Evolutionary conservation across 2,329 filamentous ascomycete genomes (phyloP).

Genomic region (Dactylellina drechsleri): DNA sequence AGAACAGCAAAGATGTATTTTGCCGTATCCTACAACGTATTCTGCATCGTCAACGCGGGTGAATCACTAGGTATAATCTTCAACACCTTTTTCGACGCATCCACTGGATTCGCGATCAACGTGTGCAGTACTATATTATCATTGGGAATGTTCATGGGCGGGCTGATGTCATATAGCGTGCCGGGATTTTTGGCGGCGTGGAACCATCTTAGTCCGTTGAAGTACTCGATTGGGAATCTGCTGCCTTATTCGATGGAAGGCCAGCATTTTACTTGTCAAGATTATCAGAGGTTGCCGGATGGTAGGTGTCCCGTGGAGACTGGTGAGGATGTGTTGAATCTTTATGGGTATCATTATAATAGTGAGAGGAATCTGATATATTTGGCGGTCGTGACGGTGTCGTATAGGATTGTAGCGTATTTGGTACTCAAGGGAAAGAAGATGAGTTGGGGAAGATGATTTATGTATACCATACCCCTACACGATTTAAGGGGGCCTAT

Average conservation of each 20-base stretch:
- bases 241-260: slow-evolving; percentile 72
- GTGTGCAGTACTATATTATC: slow-evolving; percentile 75
- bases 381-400: slow-evolving; percentile 71
- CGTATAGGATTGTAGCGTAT: slow-evolving; percentile 74
- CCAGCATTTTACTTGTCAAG: slow-evolving; percentile 72
- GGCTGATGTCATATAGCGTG: slow-evolving; percentile 76
- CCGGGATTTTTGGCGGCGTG: slow-evolving; percentile 73
- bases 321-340: slow-evolving; percentile 73
- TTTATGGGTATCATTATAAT: slow-evolving; percentile 73
- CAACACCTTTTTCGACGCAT: slow-evolving; percentile 75
- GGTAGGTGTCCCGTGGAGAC: slow-evolving; percentile 73
- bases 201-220: slow-evolving; percentile 77
- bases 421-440: slow-evolving; percentile 68
- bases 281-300: slow-evolving; percentile 69
- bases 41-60: slow-evolving; percentile 78
- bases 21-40: slow-evolving; percentile 74
- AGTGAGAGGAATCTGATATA: slow-evolving; percentile 71
- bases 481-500: no score
- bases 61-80: slow-evolving; percentile 82
- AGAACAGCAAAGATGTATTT: slow-evolving; percentile 74
- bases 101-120: slow-evolving; percentile 81
- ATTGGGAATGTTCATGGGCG: slow-evolving; percentile 76
- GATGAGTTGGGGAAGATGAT: slow-evolving; percentile 64
- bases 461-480: no score
- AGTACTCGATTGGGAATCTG: slow-evolving; percentile 75